phyloP scores from a whole-genome alignment of 1,284 basidiomycete species.

The Cutaneotrichosporon sp. region DNA sequence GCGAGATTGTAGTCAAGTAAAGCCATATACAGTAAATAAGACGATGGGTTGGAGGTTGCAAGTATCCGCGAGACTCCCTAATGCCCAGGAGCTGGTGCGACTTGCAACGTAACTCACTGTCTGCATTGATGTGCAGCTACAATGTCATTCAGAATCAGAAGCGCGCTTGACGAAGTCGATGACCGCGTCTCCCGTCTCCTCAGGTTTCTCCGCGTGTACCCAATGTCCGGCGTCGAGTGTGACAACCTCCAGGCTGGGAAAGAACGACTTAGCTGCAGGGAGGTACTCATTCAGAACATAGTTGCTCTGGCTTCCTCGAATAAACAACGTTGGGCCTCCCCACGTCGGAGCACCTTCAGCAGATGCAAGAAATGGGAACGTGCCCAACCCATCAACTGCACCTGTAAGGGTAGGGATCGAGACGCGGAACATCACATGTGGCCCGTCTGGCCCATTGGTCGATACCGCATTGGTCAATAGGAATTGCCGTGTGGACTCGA shows the following conservation, averaged over 20 bases:
- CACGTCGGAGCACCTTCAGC: too few species aligned
- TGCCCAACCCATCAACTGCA: constrained; percentile 52
- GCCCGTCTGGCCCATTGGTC: constrained; percentile 19
- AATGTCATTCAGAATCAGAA: constrained; percentile 8
- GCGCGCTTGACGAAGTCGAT: constrained; percentile 28
- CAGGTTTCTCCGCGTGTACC: constrained; percentile 48
- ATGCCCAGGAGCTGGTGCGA: too few species aligned
- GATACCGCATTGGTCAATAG: constrained; percentile 54
- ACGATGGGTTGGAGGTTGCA: too few species aligned
- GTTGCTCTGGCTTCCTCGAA: constrained; percentile 53
- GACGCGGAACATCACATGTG: constrained; percentile 51
- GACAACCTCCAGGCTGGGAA: constrained; percentile 50
- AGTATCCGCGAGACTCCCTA: too few species aligned
- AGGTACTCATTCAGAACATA: constrained; percentile 54
- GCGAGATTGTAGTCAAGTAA: constrained; percentile 6
- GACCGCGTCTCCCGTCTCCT: constrained; percentile 38
- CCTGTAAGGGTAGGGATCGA: constrained; percentile 50
- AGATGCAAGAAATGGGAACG: constrained; percentile 57
- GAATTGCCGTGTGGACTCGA: constrained; percentile 52
- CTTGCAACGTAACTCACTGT: too few species aligned
- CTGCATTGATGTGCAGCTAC: too few species aligned
- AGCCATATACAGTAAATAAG: too few species aligned
- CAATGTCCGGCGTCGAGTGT: constrained; percentile 47
- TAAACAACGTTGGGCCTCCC: constrained; percentile 52
- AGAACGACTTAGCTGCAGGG: constrained; percentile 49